Percentiles rank a stretch among this genome's conserved stretches.
Evolutionary conservation across 768 basidiomycete species (phyloP).

Genomic region (Mycena alexandri): DNA sequence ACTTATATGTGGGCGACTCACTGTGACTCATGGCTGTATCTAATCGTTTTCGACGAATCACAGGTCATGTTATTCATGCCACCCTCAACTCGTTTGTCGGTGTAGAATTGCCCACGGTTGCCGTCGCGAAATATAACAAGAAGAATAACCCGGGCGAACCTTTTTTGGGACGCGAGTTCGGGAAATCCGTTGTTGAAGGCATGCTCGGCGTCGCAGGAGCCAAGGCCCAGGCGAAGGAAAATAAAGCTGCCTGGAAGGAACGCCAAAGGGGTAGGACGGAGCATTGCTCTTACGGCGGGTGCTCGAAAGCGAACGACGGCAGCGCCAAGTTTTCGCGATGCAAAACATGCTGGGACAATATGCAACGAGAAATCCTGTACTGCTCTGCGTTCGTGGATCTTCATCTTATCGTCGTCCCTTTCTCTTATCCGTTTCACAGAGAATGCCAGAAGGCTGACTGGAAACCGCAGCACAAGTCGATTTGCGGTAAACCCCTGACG

Average conservation of each 20-base stretch:
- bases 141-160: too few relatives aligned
- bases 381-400: conserved; percentile 33
- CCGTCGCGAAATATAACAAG: too few relatives aligned
- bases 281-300: conserved; percentile 22
- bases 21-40: too few relatives aligned
- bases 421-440: conserved; percentile 28
- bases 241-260: too few relatives aligned
- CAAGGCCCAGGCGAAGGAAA: too few relatives aligned
- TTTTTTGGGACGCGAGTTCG: too few relatives aligned
- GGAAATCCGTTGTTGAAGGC: too few relatives aligned
- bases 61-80: conserved; percentile 17
- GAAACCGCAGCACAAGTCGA: conserved; percentile 33
- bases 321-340: conserved; percentile 30
- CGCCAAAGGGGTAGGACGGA: too few relatives aligned
- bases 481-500: too few relatives aligned
- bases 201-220: too few relatives aligned
- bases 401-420: background rate
- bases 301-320: background rate
- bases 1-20: conserved; percentile 29
- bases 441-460: conserved; percentile 38
- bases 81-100: conserved; percentile 17
- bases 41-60: too few relatives aligned
- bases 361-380: conserved; percentile 30
- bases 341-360: conserved; percentile 26
- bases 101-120: too few relatives aligned